Evolutionary conservation across 768 basidiomycete genomes (phyloP).

Genomic region (Chiua virens): DNA sequence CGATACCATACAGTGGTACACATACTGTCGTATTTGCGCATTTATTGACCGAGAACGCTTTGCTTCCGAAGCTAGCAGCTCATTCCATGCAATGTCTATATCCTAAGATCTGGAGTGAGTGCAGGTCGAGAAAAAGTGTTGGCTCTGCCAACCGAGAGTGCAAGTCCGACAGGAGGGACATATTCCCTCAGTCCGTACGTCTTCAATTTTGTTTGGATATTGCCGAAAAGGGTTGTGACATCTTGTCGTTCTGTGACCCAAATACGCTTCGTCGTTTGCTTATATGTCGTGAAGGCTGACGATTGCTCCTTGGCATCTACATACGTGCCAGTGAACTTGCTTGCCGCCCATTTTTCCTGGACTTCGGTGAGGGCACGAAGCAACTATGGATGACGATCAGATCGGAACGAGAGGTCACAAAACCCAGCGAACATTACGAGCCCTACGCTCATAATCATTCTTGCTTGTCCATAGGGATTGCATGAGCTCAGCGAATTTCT

Average conservation of each 20-base stretch:
- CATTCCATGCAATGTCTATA: constrained; percentile 76
- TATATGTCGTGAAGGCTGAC: constrained; percentile 72
- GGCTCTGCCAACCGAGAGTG: constrained; percentile 47
- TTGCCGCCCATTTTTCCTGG: constrained; percentile 67
- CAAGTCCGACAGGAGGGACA: constrained; percentile 70
- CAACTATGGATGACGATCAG: constrained; percentile 41
- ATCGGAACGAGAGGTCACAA: neutral
- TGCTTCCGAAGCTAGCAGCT: constrained; percentile 71
- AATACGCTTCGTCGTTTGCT: constrained; percentile 77
- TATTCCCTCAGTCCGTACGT: constrained; percentile 90
- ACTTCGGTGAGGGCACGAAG: constrained; percentile 65
- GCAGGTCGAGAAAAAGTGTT: neutral
- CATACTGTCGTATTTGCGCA: constrained; percentile 84
- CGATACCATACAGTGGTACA: constrained; percentile 3
- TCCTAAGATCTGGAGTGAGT: constrained; percentile 43
- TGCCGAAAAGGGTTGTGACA: constrained; percentile 82
- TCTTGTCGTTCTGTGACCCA: constrained; percentile 94
- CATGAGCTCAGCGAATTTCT: constrained; percentile 96
- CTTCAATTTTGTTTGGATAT: constrained; percentile 89
- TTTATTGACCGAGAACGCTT: constrained; percentile 80
- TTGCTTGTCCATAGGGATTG: constrained; percentile 84
- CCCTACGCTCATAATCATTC: constrained; percentile 92
- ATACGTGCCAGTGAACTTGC: constrained; percentile 72
- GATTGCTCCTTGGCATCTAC: constrained; percentile 78
- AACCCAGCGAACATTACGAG: constrained; percentile 52